A percentile compares a stretch with the other conserved stretches of the same genome.
phyloP scores from a whole-genome alignment of 345 rosid genomes.

The Eucalyptus pauciflora region DNA sequence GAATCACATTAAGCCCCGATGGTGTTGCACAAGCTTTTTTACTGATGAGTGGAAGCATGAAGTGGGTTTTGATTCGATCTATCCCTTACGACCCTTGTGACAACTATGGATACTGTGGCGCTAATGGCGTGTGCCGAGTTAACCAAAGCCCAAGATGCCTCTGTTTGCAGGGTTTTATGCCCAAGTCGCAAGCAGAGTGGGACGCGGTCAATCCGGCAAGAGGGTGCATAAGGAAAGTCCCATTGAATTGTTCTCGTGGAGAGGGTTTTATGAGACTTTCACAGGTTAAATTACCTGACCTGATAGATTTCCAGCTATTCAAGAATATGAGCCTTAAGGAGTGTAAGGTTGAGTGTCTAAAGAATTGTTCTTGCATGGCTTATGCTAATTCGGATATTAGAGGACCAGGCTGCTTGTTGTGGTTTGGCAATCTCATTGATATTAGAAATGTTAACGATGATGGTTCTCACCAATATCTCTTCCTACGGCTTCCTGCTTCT shows the following conservation, averaged over 20 bases:
- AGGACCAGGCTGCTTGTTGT: conserved; percentile 18
- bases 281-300: conserved; percentile 5
- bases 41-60: not conserved
- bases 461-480: not conserved
- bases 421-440: conserved; percentile 2
- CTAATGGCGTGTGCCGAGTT: not conserved
- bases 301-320: conserved; percentile 3
- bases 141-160: not conserved
- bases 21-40: fast-evolving
- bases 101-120: not conserved
- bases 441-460: fast-evolving
- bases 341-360: conserved; percentile 5
- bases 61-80: fast-evolving
- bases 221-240: not conserved
- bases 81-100: not conserved
- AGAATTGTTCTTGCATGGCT: conserved; percentile 22
- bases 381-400: conserved; percentile 6
- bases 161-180: conserved; percentile 21
- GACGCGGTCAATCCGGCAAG: not conserved
- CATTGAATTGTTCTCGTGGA: not conserved
- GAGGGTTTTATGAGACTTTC: not conserved
- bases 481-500: not conserved
- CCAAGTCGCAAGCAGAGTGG: conserved; percentile 6
- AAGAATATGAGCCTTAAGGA: conserved; percentile 2
- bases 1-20: not conserved